Base-by-base conservation (phyloP, 83 land plant genomes). In the Picea abies region DNA sequence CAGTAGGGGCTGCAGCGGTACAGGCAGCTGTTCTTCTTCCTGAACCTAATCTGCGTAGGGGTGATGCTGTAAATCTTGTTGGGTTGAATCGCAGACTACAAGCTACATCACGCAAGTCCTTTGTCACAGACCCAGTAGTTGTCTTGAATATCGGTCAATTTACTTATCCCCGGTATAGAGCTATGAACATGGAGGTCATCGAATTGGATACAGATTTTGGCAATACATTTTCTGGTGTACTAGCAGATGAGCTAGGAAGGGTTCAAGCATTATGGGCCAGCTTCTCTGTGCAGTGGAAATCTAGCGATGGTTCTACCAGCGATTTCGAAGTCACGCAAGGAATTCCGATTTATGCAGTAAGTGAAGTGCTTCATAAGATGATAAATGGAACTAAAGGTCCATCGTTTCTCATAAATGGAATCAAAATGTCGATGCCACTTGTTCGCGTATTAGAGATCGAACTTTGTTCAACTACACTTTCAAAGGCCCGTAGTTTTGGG, bases 171-270 rank as follows among this genome's bases (percentile, higher is more conserved):
- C 85, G 99, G 19, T 96, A 94, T 75, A 87, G 99, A 66, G 97
- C 99, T 63, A 96, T 84, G 65, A 96, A 96, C 85, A 96, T 96
- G 99, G 99, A 96, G 83, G 94, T 96, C 35, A 91, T 96, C 82
- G 99, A 96, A 83, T 86, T 96, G 26, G 99, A 96, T 81, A 96
- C 97, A 91, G 99, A 96, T 87, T 96, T 96, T 87, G 99, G 99
- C 12, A 91, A 89, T 84, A 73, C 89, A 52, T 94, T 96, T 71
- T 96, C 99, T 12, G 99, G 99, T 23, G 97, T 94, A 6, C 84
- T 96, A 5, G 90, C 96, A 60, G 97, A 96, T 89, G 96, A 93
- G 71, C 88, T 60, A 4, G 99, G 99, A 84, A 89, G 91, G 75
- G 97, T 94, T 72, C 93, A 94, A 87, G 99, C 97, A n/a, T 80